phyloP scores from a whole-genome alignment of 2,329 filamentous ascomycete species.

The Phyllosticta citriasiana region DNA sequence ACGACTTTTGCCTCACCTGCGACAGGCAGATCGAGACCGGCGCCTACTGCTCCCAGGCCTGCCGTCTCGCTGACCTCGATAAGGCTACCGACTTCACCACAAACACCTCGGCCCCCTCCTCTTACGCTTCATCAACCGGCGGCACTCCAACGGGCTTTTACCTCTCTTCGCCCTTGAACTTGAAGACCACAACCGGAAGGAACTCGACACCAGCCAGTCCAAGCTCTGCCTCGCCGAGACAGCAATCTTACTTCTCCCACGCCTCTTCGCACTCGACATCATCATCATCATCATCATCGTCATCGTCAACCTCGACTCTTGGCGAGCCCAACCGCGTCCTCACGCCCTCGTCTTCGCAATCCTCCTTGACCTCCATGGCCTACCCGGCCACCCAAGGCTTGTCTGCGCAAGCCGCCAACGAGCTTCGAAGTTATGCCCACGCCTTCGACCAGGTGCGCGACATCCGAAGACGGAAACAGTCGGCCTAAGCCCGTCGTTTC shows the following conservation, averaged over 20 bases:
- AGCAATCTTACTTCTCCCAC: constrained; percentile 29
- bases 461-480: constrained; percentile 31
- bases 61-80: constrained; percentile 80
- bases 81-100: constrained; percentile 50
- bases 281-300: constrained; percentile 14
- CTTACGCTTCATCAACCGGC: constrained; percentile 40
- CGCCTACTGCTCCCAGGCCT: constrained; percentile 87
- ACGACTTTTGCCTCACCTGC: constrained; percentile 88
- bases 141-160: constrained; percentile 48
- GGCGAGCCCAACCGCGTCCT: constrained; percentile 28
- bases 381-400: constrained; percentile 49
- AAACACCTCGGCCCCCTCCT: constrained; percentile 37
- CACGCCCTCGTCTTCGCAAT: constrained; percentile 63
- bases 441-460: constrained; percentile 77
- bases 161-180: constrained; percentile 44
- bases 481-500: not conserved
- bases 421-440: constrained; percentile 76
- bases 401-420: constrained; percentile 66
- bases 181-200: constrained; percentile 38
- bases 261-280: constrained; percentile 19
- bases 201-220: constrained; percentile 37
- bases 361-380: constrained; percentile 70
- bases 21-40: constrained; percentile 72
- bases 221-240: constrained; percentile 19
- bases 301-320: not conserved